These are phyloP conservation scores for Neoscytalidium dimidiatum DNA, from an alignment of 2,329 filamentous ascomycete species.

Conservation along the genomic window DNA sequence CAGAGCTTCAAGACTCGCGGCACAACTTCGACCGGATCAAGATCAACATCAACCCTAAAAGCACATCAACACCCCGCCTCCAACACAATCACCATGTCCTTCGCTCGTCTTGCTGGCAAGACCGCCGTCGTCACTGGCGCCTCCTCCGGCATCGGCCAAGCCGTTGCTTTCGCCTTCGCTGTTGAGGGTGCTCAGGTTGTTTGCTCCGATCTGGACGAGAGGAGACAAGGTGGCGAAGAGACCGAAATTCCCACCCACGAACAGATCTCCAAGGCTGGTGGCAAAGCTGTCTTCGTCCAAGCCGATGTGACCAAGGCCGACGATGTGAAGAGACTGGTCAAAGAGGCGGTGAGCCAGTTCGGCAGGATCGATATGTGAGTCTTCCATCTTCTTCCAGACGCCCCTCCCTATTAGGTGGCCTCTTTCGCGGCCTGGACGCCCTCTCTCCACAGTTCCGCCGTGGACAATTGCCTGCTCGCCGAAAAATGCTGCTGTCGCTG, in stretches of 20 bases:
- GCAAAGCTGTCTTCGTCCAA: constrained; percentile 26
- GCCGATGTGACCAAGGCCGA: constrained; percentile 30
- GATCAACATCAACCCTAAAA: constrained; percentile 9
- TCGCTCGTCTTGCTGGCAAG: constrained; percentile 21
- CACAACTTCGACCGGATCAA: constrained; percentile 10
- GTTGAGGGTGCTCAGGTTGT: constrained; percentile 26
- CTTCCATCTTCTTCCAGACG: background rate
- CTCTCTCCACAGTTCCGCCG: no score
- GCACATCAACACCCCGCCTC: constrained; percentile 1
- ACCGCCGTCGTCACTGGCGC: constrained; percentile 36
- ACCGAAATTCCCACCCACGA: constrained; percentile 21
- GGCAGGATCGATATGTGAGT: constrained; percentile 35
- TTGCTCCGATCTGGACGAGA: constrained; percentile 23
- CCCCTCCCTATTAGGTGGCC: constrained; percentile 1
- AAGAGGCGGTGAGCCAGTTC: constrained; percentile 30
- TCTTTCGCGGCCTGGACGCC: background rate
- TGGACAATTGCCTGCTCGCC: constrained; percentile 7
- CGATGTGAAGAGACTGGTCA: constrained; percentile 26
- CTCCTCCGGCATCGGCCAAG: constrained; percentile 35
- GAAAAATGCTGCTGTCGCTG: constrained; percentile 22
- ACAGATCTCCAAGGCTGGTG: constrained; percentile 20
- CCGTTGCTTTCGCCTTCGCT: constrained; percentile 20
- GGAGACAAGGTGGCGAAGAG: background rate
- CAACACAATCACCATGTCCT: background rate
- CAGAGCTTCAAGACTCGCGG: constrained; percentile 1